These are phyloP conservation scores for Debaryomyces maramus DNA, from an alignment of 805 yeast species.

Conservation along the genomic window DNA sequence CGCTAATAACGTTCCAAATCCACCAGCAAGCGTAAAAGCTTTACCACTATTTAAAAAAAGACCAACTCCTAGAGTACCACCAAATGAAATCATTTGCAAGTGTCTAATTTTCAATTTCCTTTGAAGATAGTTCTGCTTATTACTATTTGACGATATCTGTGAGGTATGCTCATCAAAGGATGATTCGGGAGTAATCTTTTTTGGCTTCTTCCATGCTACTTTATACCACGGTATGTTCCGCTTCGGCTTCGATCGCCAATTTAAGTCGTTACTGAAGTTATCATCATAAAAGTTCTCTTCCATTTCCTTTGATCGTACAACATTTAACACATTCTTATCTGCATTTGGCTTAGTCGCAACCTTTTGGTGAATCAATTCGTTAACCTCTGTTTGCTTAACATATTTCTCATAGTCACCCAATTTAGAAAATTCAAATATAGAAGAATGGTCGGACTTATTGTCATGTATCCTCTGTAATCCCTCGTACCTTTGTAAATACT, in stretches of 20 bases:
- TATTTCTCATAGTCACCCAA: conserved; percentile 37
- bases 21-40: conserved; percentile 73
- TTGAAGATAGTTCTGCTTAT: conserved; percentile 35
- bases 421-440: conserved; percentile 30
- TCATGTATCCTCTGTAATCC: conserved; percentile 11
- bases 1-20: conserved; percentile 71
- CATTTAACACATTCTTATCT: conserved; percentile 23
- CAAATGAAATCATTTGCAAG: conserved; percentile 74
- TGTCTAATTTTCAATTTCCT: conserved; percentile 65
- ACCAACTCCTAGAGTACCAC: conserved; percentile 81
- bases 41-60: conserved; percentile 68
- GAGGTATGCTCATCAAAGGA: conserved; percentile 1
- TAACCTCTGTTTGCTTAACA: conserved; percentile 33
- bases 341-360: conserved; percentile 9
- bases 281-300: conserved; percentile 27
- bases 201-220: conserved; percentile 10
- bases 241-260: neutral
- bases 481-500: conserved; percentile 26
- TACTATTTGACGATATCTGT: conserved; percentile 8
- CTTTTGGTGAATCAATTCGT: conserved; percentile 29
- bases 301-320: conserved; percentile 26
- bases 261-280: conserved; percentile 3
- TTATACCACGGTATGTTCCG: conserved; percentile 12
- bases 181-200: conserved; percentile 2
- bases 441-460: conserved; percentile 10